phyloP scores from a whole-genome alignment of 2,329 filamentous ascomycete genomes.

The Pseudocercospora vitis region DNA sequence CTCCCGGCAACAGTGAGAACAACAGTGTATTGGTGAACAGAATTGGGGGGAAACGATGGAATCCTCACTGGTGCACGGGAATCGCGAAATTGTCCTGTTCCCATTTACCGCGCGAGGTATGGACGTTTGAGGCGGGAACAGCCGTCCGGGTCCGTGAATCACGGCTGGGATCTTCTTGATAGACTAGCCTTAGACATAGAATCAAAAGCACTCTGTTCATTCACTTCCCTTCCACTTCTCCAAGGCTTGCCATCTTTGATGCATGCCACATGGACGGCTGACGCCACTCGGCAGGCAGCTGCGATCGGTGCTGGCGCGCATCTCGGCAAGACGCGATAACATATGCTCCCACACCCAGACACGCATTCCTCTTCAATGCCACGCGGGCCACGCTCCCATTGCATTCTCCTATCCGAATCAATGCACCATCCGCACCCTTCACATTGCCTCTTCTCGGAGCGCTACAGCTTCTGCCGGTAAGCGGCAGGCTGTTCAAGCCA shows the following conservation, averaged over 20 bases:
- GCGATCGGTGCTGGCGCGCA: constrained; percentile 29
- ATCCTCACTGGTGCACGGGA: too few relatives aligned
- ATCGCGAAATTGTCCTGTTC: too few relatives aligned
- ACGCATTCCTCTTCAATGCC: not conserved
- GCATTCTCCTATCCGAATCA: not conserved
- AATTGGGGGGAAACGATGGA: not conserved
- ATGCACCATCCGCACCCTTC: too few relatives aligned
- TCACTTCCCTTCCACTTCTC: not conserved
- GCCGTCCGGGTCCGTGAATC: not conserved
- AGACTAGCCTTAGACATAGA: too few relatives aligned
- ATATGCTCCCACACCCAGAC: not conserved
- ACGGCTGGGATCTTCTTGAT: not conserved
- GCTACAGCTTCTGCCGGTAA: too few relatives aligned
- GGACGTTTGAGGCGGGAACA: constrained; percentile 1
- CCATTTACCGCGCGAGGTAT: too few relatives aligned
- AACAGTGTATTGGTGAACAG: not conserved
- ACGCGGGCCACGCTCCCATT: not conserved
- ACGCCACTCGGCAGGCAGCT: constrained; percentile 38
- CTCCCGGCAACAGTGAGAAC: not conserved
- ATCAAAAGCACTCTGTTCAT: too few relatives aligned
- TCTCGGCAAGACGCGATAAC: constrained; percentile 7
- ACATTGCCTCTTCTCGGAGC: too few relatives aligned
- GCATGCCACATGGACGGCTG: constrained; percentile 39
- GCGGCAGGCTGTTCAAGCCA: too few relatives aligned
- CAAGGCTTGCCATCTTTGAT: constrained; percentile 21